Evolutionary conservation across 495 filamentous ascomycete genomes (phyloP).

Genomic region (Neurospora sp.): DNA sequence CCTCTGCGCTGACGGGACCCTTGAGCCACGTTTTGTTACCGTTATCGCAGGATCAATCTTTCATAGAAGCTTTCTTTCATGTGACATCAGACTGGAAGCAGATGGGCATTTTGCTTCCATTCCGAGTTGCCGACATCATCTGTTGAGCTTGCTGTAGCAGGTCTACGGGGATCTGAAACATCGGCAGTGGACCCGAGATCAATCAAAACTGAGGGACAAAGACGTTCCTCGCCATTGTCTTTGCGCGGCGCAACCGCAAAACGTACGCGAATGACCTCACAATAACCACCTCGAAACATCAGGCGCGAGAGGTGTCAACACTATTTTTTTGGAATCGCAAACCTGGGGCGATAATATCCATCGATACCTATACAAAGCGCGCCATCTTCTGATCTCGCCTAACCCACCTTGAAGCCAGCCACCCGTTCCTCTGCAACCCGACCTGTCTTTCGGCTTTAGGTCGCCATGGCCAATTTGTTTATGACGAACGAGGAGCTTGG

Average conservation of each 20-base stretch:
- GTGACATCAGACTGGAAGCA: not conserved
- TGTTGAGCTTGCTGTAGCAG: not conserved
- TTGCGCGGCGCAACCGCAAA: not conserved
- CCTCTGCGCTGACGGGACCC: not conserved
- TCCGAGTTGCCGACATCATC: not conserved
- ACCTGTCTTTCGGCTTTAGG: not conserved
- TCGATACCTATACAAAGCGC: not conserved
- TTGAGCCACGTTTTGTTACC: not conserved
- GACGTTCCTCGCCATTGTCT: not conserved
- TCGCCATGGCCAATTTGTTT: slow-evolving; percentile 15
- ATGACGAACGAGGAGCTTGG: slow-evolving; percentile 33
- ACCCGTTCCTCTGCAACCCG: not conserved
- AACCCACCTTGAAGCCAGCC: not conserved
- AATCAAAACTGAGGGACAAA: not conserved
- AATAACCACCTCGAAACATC: not conserved
- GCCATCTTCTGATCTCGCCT: not conserved
- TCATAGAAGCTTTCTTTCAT: not conserved
- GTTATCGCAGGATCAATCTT: not conserved
- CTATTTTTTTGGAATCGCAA: not conserved
- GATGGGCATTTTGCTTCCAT: not conserved
- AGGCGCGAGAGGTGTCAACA: not conserved
- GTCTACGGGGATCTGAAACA: not conserved
- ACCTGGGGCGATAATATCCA: not conserved
- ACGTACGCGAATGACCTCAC: not conserved
- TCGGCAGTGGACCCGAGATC: not conserved